Conservation (phyloP, 768 basidiomycete genomes). For the Strobilomyces echinocephalus region DNA sequence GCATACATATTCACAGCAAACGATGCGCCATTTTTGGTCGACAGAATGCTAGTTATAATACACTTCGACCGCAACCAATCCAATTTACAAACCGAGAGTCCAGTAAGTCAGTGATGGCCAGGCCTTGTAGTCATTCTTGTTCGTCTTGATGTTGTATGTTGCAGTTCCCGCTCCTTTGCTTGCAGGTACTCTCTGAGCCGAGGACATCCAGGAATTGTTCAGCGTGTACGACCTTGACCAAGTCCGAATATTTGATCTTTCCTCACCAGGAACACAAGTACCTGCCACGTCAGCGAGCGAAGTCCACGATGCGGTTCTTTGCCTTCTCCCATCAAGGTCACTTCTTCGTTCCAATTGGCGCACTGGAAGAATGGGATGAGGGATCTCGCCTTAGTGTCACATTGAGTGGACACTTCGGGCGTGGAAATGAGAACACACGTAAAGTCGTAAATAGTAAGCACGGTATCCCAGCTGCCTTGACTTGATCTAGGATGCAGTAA, state of each 20-base stretch:
- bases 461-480: constrained; percentile 13
- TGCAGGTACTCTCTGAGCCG: constrained; percentile 13
- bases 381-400: constrained; percentile 12
- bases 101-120: constrained; percentile 25
- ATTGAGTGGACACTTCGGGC: neutral
- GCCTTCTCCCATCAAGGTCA: constrained; percentile 18
- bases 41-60: neutral
- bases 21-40: neutral
- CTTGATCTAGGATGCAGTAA: constrained; percentile 4
- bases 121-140: constrained; percentile 19
- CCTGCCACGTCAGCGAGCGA: too few species aligned
- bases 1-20: neutral
- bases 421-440: constrained; percentile 10
- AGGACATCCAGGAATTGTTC: constrained; percentile 3
- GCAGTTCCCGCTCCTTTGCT: constrained; percentile 8
- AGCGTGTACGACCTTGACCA: constrained; percentile 1
- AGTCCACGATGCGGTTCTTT: constrained; percentile 22
- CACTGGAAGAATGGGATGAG: constrained; percentile 23
- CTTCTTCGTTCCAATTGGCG: constrained; percentile 11
- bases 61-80: neutral
- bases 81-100: constrained; percentile 15
- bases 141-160: constrained; percentile 7
- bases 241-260: constrained; percentile 13
- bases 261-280: too few species aligned
- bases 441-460: constrained; percentile 20